Conservation (phyloP, 2,329 filamentous ascomycete genomes). For the Clonostachys byssicola region DNA sequence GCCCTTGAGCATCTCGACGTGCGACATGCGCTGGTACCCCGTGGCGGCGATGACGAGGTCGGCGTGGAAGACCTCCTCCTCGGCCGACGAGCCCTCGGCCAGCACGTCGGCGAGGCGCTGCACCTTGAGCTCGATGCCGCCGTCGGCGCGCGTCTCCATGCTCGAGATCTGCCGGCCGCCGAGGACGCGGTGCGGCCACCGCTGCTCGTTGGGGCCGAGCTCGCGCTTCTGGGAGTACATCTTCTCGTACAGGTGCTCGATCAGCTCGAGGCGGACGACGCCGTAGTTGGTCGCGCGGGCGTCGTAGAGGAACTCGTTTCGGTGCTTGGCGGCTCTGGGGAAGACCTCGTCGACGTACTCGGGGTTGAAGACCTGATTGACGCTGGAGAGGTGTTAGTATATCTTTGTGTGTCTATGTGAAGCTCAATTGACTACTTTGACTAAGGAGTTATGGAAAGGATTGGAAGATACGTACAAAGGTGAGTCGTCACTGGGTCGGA, state of each 20-base stretch:
- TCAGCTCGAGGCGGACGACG: conserved; percentile 84
- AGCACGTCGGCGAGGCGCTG: conserved; percentile 34
- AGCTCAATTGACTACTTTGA: not conserved
- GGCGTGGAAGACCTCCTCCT: conserved; percentile 61
- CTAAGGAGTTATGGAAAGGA: not conserved
- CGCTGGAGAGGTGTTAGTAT: conserved; percentile 48
- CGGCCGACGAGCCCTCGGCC: conserved; percentile 6
- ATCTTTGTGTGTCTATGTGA: not conserved
- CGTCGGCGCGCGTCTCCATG: conserved; percentile 46
- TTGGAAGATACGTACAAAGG: conserved; percentile 67
- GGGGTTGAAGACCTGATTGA: conserved; percentile 96
- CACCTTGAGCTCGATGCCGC: conserved; percentile 56
- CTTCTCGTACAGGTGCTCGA: conserved; percentile 82
- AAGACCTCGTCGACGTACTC: conserved; percentile 76
- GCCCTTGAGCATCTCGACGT: conserved; percentile 70
- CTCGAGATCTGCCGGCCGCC: conserved; percentile 62
- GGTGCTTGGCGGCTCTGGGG: conserved; percentile 57
- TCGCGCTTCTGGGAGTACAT: conserved; percentile 82
- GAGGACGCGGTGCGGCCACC: conserved; percentile 82
- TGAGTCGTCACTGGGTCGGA: conserved; percentile 90
- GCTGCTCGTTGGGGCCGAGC: conserved; percentile 60
- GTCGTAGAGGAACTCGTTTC: conserved; percentile 55
- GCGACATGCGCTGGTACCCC: conserved; percentile 75
- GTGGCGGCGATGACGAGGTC: conserved; percentile 84
- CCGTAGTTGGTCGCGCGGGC: conserved; percentile 91